Evolutionary conservation across 2,329 filamentous ascomycete genomes (phyloP), one percentile per base, ranked within the genome.

Genomic region (Colletotrichum gigasporum): DNA sequence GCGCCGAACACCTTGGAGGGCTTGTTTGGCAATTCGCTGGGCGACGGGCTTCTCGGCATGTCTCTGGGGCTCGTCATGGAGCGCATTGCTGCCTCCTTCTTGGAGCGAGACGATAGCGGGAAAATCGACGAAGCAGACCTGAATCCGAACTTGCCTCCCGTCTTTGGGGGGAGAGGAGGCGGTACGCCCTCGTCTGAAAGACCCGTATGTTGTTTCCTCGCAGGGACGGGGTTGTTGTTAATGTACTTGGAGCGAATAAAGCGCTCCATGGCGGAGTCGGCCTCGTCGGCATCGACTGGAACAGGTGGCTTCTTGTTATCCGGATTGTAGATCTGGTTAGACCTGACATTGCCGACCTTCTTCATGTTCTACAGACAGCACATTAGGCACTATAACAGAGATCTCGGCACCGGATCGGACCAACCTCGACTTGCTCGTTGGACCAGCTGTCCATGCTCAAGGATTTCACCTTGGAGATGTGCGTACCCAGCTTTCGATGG

Each of bases 361-460:
- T 92, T 96, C 96, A 99, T 99, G 73, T 91, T 95, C 93, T 97
- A 71, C 28, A 22, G 26, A 22, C 16, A n/a, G 10, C 14, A 18
- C 22, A 37, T 57, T 45, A 51, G 55, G 9, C 24, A 39, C 34
- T 22, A 26, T 16, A 16, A 34, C 7, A 9, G 45, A 18, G 11
- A 6, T 24, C 14, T 12, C 26, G 28, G 28, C 44, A 55, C 10
- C 35, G 34, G 63, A 18, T 32, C 12, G 32, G 54, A 79, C 87
- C 79, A 83, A 97, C 94, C 80, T 99, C 96, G 68, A 99, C 94
- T 80, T 99, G 96, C 66, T 98, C 96, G 73, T 91, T 90, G 50
- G 92, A 90, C 96, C 96, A 99, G 70, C 91, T 96, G 79, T 99
- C 96, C 94, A 99, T 98, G 78, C 92, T 98, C 80, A 99, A 80